Conservation (phyloP, 495 filamentous ascomycete species). For the Tuber magnatum region DNA sequence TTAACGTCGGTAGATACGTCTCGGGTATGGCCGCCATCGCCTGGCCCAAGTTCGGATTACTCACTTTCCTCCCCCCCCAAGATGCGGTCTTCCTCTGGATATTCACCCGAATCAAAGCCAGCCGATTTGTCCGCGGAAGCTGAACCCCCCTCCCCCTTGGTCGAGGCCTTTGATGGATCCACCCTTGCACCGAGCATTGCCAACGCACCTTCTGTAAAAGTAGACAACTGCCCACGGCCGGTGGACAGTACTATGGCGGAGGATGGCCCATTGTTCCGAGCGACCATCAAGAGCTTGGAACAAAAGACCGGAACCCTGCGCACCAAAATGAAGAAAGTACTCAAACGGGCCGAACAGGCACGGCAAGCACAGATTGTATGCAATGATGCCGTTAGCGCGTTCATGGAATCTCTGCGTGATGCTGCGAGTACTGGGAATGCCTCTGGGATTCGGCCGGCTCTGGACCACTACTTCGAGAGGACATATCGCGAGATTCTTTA, state of each 20-base stretch:
- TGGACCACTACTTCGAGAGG: slow-evolving; percentile 97
- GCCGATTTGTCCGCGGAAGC: slow-evolving; percentile 51
- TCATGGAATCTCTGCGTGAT: slow-evolving; percentile 82
- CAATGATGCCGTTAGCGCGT: slow-evolving; percentile 73
- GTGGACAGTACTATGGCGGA: slow-evolving; percentile 83
- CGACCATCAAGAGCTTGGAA: slow-evolving; percentile 93
- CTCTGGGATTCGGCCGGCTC: slow-evolving; percentile 86
- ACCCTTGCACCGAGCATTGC: slow-evolving; percentile 44
- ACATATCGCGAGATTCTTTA: slow-evolving; percentile 82
- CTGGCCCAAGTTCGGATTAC: slow-evolving; percentile 54
- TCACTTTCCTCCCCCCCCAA: slow-evolving; percentile 66
- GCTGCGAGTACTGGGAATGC: slow-evolving; percentile 76
- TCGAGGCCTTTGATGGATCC: slow-evolving; percentile 46
- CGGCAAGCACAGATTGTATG: slow-evolving; percentile 69
- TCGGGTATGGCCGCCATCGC: slow-evolving; percentile 38
- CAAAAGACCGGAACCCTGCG: slow-evolving; percentile 96
- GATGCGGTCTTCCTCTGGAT: slow-evolving; percentile 63
- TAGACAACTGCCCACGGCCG: slow-evolving; percentile 69
- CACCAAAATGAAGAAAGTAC: slow-evolving; percentile 85
- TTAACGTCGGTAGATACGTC: slow-evolving; percentile 37
- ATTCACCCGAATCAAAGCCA: slow-evolving; percentile 29
- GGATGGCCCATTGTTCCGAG: slow-evolving; percentile 91
- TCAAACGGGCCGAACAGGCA: slow-evolving; percentile 83
- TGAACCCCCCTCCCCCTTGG: slow-evolving; percentile 63
- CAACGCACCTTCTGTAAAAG: slow-evolving; percentile 57